Percentiles rank a stretch among this genome's conserved stretches.
Evolutionary conservation across 805 yeast genomes (phyloP).

Genomic region (Soucietia sequanensis): DNA sequence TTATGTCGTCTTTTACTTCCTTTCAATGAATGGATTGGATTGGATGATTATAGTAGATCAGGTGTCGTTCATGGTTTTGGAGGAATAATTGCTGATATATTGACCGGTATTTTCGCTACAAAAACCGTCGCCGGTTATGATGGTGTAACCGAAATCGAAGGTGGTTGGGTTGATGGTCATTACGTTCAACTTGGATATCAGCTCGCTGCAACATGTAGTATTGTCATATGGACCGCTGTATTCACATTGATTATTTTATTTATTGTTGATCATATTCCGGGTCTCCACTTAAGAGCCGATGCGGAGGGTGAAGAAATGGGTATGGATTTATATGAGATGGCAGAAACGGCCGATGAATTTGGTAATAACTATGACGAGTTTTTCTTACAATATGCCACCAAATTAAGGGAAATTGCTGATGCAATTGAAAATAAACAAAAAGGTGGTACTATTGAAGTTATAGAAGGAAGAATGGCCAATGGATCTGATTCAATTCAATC

Average conservation of each 20-base stretch:
- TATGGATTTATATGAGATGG: slow-evolving; percentile 50
- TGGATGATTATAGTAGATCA: slow-evolving; percentile 47
- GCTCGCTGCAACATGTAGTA: slow-evolving; percentile 43
- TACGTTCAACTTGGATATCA: slow-evolving; percentile 47
- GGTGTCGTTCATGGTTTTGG: slow-evolving; percentile 49
- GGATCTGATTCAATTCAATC: background rate
- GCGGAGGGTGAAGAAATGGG: slow-evolving; percentile 52
- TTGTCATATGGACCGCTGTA: slow-evolving; percentile 44
- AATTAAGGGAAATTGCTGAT: slow-evolving; percentile 16
- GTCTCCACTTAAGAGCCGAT: slow-evolving; percentile 43
- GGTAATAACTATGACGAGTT: slow-evolving; percentile 31
- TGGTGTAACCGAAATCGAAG: slow-evolving; percentile 41
- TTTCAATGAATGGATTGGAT: slow-evolving; percentile 39
- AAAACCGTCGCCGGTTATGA: slow-evolving; percentile 44
- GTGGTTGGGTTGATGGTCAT: slow-evolving; percentile 49
- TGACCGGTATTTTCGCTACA: slow-evolving; percentile 46
- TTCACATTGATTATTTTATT: slow-evolving; percentile 45
- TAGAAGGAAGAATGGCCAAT: slow-evolving; percentile 10
- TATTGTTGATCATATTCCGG: slow-evolving; percentile 51
- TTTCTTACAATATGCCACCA: slow-evolving; percentile 19
- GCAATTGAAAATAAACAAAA: slow-evolving; percentile 11
- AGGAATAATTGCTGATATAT: slow-evolving; percentile 44
- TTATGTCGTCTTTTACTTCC: slow-evolving; percentile 34
- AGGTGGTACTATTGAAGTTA: slow-evolving; percentile 15
- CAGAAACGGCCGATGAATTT: slow-evolving; percentile 43